phyloP scores from a whole-genome alignment of 208 protist genomes.

The Blechomonas ayalai region DNA sequence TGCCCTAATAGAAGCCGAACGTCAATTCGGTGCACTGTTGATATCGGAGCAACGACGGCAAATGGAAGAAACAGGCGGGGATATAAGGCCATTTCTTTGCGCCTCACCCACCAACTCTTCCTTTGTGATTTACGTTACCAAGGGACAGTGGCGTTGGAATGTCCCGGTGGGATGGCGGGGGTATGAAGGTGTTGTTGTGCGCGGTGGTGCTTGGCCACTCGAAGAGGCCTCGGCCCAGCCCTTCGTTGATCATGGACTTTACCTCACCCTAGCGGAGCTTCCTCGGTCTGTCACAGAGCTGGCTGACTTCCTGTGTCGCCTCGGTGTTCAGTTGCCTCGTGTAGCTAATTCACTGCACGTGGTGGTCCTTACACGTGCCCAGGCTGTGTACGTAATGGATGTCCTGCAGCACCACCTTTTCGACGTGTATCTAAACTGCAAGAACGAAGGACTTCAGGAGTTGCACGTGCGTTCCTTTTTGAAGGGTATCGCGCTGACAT shows the following conservation, averaged over 20 bases:
- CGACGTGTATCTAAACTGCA: conserved; percentile 24
- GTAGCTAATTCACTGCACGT: conserved; percentile 12
- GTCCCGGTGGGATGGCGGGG: conserved; percentile 6
- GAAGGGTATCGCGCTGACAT: conserved; percentile 6
- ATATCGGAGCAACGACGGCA: not conserved
- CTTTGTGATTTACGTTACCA: conserved; percentile 8
- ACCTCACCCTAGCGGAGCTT: too few species aligned
- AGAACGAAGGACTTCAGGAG: conserved; percentile 27
- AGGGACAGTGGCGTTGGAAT: conserved; percentile 7
- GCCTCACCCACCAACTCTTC: conserved; percentile 3
- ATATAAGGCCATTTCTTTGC: conserved; percentile 4
- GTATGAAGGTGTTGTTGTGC: conserved; percentile 7
- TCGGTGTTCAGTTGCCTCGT: conserved; percentile 32
- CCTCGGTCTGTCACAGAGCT: conserved; percentile 18
- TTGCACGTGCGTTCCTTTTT: conserved; percentile 20
- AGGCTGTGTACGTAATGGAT: conserved; percentile 9
- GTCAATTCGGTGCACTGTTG: conserved; percentile 27
- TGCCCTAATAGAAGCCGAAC: conserved; percentile 14
- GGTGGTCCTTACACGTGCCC: conserved; percentile 12
- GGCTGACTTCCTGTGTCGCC: conserved; percentile 49
- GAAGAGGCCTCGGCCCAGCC: too few species aligned
- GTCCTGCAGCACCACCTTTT: conserved; percentile 14
- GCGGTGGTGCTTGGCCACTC: conserved; percentile 3
- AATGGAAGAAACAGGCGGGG: not conserved
- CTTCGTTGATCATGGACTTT: conserved; percentile 20